Base-by-base conservation (phyloP, 805 yeast species). In the Tetrapisispora arboricola region DNA sequence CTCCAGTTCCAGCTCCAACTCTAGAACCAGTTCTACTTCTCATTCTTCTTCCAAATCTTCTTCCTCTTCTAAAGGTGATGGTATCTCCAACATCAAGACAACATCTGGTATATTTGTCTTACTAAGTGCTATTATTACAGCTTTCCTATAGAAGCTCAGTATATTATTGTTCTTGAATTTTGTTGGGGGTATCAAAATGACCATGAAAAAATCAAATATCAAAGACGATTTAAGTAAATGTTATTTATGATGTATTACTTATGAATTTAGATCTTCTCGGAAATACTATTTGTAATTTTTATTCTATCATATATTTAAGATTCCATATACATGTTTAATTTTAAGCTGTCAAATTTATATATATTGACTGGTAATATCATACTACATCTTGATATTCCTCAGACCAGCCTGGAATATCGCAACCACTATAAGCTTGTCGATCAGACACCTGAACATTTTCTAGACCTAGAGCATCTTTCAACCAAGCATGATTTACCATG, bases 331-430 rank as follows among this genome's bases (percentile, higher is more conserved):
- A 17, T 17, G 11, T 8, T 24, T 24, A 24, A 24, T 24, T 24
- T 24, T 24, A 24, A 24, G 8, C 12, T 8, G 12, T 9, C 12
- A 24, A 9, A 24, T n/a, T n/a, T n/a, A n/a, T n/a, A n/a, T n/a
- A n/a, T n/a, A n/a, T n/a, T n/a, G n/a, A n/a, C n/a, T n/a, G n/a
- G n/a, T n/a, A n/a, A 28, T 28, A n/a, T n/a, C 17, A 8, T 28
- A n/a, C 10, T 4, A 10, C 10, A 9, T 8, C 4, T 6, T 2
- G 19, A 17, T 22, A 25, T 59, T 86, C 95, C 41, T 65, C 65
- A 22, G 76, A 74, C 98, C 98, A 92, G 3, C 97, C 98, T 4
- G 80, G 78, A 37, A 92, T 84, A 64, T 84, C 96, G 39, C 75
- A 80, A 25, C 96, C 96, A 0, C 83, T 80, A 24, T 86, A 85